A percentile compares a stretch with the other conserved stretches of the same genome.
Conservation (phyloP, 2,329 filamentous ascomycete genomes). For the Trichoderma simmonsii region DNA sequence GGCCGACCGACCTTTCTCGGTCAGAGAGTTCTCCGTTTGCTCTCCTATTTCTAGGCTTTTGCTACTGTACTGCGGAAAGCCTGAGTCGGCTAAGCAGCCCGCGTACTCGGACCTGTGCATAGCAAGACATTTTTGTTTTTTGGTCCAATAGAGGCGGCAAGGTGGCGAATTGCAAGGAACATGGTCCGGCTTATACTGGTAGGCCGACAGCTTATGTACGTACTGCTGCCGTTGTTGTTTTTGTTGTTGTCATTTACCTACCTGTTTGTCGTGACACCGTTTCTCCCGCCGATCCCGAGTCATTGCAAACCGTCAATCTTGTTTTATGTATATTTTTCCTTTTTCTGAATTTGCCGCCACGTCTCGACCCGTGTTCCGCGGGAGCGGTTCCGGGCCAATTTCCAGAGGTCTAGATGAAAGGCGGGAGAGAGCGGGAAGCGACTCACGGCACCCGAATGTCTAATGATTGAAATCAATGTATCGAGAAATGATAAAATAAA, state of each 20-base stretch:
- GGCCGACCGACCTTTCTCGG: constrained; percentile 1
- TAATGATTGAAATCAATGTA: background rate
- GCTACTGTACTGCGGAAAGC: background rate
- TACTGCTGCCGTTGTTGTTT: background rate
- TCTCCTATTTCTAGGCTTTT: background rate
- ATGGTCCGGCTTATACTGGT: background rate
- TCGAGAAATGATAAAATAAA: background rate
- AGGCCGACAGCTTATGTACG: background rate
- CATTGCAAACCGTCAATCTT: background rate
- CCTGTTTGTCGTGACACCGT: constrained; percentile 2
- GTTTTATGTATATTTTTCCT: background rate
- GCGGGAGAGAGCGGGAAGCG: background rate
- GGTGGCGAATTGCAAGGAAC: constrained; percentile 5
- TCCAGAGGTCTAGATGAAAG: background rate
- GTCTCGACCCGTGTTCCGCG: constrained; percentile 4
- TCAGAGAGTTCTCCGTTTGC: background rate
- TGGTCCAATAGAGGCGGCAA: background rate
- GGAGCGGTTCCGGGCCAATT: constrained; percentile 11
- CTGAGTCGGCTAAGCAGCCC: background rate
- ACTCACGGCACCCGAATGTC: background rate
- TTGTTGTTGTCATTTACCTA: background rate
- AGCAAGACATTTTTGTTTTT: background rate
- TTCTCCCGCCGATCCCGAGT: constrained; percentile 10
- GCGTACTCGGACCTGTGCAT: background rate
- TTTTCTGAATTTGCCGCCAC: background rate